Evolutionary conservation across 108 stramenopile species (phyloP).

Genomic region (Nitzschia sp.): DNA sequence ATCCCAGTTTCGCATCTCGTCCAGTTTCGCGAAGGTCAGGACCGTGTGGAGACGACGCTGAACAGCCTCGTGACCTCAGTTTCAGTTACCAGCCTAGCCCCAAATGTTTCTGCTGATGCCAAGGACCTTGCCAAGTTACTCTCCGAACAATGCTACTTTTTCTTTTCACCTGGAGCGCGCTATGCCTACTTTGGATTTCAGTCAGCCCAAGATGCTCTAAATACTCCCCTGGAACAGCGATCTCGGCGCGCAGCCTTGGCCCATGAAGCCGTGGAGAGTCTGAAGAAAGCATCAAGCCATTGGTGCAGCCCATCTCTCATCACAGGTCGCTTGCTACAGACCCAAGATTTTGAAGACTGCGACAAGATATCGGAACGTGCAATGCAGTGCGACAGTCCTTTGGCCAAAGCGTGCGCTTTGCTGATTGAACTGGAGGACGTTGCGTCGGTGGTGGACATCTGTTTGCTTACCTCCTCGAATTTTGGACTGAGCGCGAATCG

Average conservation of each 20-base stretch:
- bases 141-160: slow-evolving; percentile 81
- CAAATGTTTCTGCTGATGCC: slow-evolving; percentile 51
- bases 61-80: slow-evolving; percentile 66
- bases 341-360: slow-evolving; percentile 42
- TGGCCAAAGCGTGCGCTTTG: slow-evolving; percentile 69
- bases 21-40: slow-evolving; percentile 65
- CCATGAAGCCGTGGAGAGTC: slow-evolving; percentile 50
- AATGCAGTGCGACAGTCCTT: slow-evolving; percentile 63
- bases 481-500: slow-evolving; percentile 42
- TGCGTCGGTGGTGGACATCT: slow-evolving; percentile 73
- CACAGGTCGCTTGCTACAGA: slow-evolving; percentile 57
- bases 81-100: not conserved
- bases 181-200: slow-evolving; percentile 83
- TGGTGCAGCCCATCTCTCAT: slow-evolving; percentile 77
- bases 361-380: slow-evolving; percentile 52
- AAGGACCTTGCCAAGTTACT: slow-evolving; percentile 64
- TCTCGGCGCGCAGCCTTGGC: slow-evolving; percentile 38
- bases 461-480: slow-evolving; percentile 75
- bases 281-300: slow-evolving; percentile 71
- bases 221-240: slow-evolving; percentile 34
- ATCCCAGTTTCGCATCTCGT: slow-evolving; percentile 70
- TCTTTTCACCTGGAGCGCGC: slow-evolving; percentile 78
- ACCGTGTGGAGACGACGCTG: slow-evolving; percentile 71
- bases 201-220: slow-evolving; percentile 60
- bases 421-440: slow-evolving; percentile 67